phyloP scores from a whole-genome alignment of 768 basidiomycete species.

The Tephrocybe sp. region DNA sequence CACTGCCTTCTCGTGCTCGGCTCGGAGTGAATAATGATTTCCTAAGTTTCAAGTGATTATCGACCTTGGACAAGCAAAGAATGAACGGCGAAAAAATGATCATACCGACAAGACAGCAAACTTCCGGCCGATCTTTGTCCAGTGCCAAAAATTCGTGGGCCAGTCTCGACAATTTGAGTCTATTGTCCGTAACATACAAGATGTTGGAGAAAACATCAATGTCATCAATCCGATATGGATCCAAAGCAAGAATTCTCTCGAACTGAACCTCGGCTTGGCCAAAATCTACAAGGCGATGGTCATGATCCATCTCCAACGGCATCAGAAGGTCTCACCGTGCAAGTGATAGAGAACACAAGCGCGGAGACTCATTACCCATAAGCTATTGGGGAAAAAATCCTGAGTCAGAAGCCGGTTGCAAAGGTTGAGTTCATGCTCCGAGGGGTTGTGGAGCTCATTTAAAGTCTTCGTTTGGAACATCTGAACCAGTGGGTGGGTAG shows the following conservation, averaged over 20 bases:
- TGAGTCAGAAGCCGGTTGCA: slow-evolving; percentile 75
- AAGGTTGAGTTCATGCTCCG: slow-evolving; percentile 79
- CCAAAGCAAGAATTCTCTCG: slow-evolving; percentile 73
- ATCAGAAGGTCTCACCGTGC: slow-evolving; percentile 62
- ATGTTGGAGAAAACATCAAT: slow-evolving; percentile 97
- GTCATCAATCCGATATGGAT: slow-evolving; percentile 91
- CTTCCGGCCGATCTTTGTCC: slow-evolving; percentile 93
- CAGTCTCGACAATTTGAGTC: slow-evolving; percentile 83
- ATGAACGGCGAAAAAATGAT: slow-evolving; percentile 6
- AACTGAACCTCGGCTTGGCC: slow-evolving; percentile 84
- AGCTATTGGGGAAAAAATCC: slow-evolving; percentile 77
- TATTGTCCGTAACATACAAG: slow-evolving; percentile 91
- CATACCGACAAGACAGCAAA: slow-evolving; percentile 93
- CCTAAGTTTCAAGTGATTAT: slow-evolving; percentile 67
- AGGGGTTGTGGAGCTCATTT: slow-evolving; percentile 87
- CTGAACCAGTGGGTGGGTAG: slow-evolving; percentile 51
- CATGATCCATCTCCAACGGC: slow-evolving; percentile 5
- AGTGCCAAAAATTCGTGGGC: slow-evolving; percentile 89
- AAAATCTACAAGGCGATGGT: slow-evolving; percentile 60
- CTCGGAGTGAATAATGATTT: slow-evolving; percentile 94
- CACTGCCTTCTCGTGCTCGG: slow-evolving; percentile 94
- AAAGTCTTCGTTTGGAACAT: slow-evolving; percentile 86
- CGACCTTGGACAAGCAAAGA: slow-evolving; percentile 4
- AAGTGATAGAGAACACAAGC: slow-evolving; percentile 89
- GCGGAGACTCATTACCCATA: slow-evolving; percentile 84